These are phyloP conservation scores for Trichoderma koningii DNA, from an alignment of 2,329 filamentous ascomycete genomes.

Conservation along the genomic window DNA sequence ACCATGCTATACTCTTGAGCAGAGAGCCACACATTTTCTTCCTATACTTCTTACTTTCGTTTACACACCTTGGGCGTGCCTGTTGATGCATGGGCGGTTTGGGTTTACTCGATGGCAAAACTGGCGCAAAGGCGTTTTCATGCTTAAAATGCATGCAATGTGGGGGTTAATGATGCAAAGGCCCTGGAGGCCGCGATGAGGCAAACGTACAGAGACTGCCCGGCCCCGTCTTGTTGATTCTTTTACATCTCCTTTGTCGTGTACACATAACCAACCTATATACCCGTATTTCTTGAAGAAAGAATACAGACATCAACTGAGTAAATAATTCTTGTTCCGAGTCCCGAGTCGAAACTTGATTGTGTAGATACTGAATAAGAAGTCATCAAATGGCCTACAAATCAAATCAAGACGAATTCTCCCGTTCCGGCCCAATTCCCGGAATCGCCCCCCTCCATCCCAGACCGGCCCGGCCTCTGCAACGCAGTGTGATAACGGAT, in stretches of 20 bases:
- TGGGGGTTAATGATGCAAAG: conserved; percentile 12
- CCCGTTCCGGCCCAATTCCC: conserved; percentile 15
- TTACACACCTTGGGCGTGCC: neutral
- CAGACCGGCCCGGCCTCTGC: conserved; percentile 18
- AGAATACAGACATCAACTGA: neutral
- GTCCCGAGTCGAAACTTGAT: neutral
- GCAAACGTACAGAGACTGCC: neutral
- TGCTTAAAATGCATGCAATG: conserved; percentile 3
- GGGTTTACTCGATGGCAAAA: neutral
- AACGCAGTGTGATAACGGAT: neutral
- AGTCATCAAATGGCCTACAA: neutral
- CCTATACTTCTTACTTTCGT: too few relatives aligned
- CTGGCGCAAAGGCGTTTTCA: conserved; percentile 13
- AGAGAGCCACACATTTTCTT: neutral
- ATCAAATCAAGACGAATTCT: neutral
- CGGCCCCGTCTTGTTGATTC: neutral
- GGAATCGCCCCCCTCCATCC: neutral
- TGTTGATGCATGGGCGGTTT: neutral
- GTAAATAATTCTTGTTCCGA: neutral
- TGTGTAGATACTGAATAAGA: neutral
- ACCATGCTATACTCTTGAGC: neutral
- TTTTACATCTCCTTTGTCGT: neutral
- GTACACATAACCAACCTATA: neutral
- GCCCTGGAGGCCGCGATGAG: conserved; percentile 12
- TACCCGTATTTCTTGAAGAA: conserved; percentile 15